phyloP scores from a whole-genome alignment of 2,329 filamentous ascomycete genomes.

The Arthrinium phaeospermum region DNA sequence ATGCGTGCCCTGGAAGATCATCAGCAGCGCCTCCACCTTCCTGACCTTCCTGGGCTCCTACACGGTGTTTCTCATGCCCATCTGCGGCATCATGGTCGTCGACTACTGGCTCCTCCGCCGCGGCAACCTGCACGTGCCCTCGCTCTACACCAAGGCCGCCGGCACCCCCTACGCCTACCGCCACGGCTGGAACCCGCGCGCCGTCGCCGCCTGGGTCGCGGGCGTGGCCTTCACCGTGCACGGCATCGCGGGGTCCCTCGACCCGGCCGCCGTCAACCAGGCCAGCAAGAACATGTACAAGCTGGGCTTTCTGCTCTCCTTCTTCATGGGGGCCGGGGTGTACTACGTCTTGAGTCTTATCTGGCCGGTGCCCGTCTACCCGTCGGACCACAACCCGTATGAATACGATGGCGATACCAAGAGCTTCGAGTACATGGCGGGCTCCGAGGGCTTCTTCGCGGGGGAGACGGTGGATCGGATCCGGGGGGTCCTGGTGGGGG shows the following conservation, averaged over 20 bases:
- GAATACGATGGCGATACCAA: not conserved
- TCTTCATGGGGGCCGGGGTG: slow-evolving; percentile 35
- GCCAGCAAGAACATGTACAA: slow-evolving; percentile 42
- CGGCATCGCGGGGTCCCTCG: slow-evolving; percentile 38
- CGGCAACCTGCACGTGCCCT: slow-evolving; percentile 48
- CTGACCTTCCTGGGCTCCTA: slow-evolving; percentile 49
- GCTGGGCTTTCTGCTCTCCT: slow-evolving; percentile 41
- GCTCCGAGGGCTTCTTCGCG: slow-evolving; percentile 20
- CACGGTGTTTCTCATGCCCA: slow-evolving; percentile 47
- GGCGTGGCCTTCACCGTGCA: slow-evolving; percentile 41
- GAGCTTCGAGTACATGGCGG: slow-evolving; percentile 22
- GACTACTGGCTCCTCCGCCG: slow-evolving; percentile 44
- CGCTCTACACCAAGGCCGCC: slow-evolving; percentile 36
- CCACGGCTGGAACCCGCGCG: slow-evolving; percentile 40
- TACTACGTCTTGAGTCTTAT: slow-evolving; percentile 35
- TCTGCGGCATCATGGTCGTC: slow-evolving; percentile 40
- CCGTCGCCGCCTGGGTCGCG: slow-evolving; percentile 36
- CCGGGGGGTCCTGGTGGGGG: slow-evolving; percentile 14
- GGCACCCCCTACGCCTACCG: slow-evolving; percentile 38
- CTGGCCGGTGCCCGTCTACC: slow-evolving; percentile 28
- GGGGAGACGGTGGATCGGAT: slow-evolving; percentile 1
- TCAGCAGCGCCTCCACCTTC: slow-evolving; percentile 45
- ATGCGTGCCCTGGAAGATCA: slow-evolving; percentile 49
- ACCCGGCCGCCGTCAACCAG: slow-evolving; percentile 38
- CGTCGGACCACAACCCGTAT: not conserved